These are phyloP conservation scores for Solanum chiquidenum DNA, from an alignment of 257 asterid species.

Conservation along the genomic window DNA sequence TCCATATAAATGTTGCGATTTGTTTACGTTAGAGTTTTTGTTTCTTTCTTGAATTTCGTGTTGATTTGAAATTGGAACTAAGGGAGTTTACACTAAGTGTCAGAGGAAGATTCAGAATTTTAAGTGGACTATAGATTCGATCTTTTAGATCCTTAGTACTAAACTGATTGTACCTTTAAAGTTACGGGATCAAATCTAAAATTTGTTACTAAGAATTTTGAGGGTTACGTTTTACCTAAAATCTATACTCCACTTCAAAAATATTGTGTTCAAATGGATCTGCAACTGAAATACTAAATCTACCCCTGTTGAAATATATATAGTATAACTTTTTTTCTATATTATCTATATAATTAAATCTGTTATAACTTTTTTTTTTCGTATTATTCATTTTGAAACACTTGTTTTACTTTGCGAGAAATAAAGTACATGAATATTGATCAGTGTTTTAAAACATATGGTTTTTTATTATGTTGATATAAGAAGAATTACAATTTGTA, in stretches of 20 bases:
- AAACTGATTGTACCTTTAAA: not conserved
- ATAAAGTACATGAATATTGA: not conserved
- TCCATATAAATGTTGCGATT: not conserved
- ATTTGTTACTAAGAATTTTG: not conserved
- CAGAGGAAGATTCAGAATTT: not conserved
- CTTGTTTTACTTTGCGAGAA: not conserved
- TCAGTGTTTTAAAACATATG: not conserved
- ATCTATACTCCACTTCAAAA: not conserved
- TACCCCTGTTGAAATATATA: not conserved
- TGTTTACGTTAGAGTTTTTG: not conserved
- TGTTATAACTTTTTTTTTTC: not conserved
- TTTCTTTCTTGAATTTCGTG: not conserved
- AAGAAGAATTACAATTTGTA: not conserved
- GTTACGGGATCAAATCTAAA: not conserved
- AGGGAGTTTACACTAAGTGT: not conserved
- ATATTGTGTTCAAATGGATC: not conserved
- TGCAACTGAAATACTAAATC: fast-evolving
- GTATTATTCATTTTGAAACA: not conserved
- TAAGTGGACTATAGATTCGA: not conserved
- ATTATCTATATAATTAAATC: not conserved
- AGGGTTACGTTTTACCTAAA: not conserved
- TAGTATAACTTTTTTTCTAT: not conserved
- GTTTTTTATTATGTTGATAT: not conserved
- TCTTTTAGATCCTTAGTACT: not conserved
- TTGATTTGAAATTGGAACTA: not conserved